Percentiles rank a stretch among this genome's conserved stretches.
phyloP scores from a whole-genome alignment of 208 protist genomes.

The Leptomonas pyrrhocoris region DNA sequence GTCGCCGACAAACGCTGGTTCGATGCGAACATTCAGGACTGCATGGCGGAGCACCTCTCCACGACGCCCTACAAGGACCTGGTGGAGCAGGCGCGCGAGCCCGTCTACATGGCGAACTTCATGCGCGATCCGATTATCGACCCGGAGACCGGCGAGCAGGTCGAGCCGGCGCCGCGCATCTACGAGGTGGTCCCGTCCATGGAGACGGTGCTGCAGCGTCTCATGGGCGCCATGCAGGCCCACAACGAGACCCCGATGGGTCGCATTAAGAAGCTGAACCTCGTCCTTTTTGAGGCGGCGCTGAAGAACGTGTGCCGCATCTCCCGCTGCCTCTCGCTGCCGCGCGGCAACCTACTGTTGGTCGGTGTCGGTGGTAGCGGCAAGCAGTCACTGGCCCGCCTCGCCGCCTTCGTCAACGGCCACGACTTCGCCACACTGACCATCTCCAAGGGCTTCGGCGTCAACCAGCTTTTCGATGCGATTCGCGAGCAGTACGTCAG shows the following conservation, averaged over 20 bases:
- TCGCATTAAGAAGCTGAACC: conserved; percentile 89
- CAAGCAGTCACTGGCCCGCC: conserved; percentile 92
- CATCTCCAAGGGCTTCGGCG: conserved; percentile 93
- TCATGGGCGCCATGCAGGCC: conserved; percentile 80
- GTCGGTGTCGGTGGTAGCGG: conserved; percentile 94
- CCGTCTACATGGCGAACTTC: conserved; percentile 96
- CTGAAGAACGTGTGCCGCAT: conserved; percentile 96
- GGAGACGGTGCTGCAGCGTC: conserved; percentile 68
- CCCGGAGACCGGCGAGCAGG: conserved; percentile 90
- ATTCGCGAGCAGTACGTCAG: conserved; percentile 92
- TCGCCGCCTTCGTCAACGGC: conserved; percentile 88
- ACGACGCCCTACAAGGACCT: conserved; percentile 84
- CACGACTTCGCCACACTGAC: conserved; percentile 92
- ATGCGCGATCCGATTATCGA: conserved; percentile 90
- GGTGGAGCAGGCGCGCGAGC: conserved; percentile 70
- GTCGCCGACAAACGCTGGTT: conserved; percentile 96
- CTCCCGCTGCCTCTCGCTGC: conserved; percentile 89
- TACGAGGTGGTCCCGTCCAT: conserved; percentile 95
- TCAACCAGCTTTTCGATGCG: conserved; percentile 94
- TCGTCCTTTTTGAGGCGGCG: conserved; percentile 96
- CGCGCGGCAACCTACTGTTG: conserved; percentile 93
- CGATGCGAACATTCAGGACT: conserved; percentile 88
- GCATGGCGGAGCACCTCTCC: conserved; percentile 76
- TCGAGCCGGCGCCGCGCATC: conserved; percentile 91
- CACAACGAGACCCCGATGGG: conserved; percentile 89